Percentiles rank a stretch among this genome's conserved stretches.
phyloP scores from a whole-genome alignment of 2,329 filamentous ascomycete genomes.

The Hypomyces perniciosus region DNA sequence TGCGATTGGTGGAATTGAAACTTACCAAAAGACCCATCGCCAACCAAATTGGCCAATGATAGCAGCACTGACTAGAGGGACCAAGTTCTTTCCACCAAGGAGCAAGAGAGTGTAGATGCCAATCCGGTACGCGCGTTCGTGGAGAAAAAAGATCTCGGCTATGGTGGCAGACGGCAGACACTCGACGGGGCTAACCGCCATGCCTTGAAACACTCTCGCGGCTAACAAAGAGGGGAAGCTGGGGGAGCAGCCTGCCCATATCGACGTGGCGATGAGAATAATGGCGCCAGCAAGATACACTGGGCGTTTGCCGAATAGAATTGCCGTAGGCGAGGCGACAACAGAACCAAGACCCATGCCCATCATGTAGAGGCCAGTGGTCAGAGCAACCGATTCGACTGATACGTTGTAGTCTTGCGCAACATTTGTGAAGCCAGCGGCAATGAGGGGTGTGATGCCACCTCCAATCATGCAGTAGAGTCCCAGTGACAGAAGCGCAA shows the following conservation, averaged over 20 bases:
- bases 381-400: slow-evolving; percentile 71
- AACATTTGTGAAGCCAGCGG: slow-evolving; percentile 82
- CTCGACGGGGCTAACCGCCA: slow-evolving; percentile 85
- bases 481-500: slow-evolving; percentile 73
- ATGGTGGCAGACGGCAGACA: slow-evolving; percentile 90
- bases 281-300: slow-evolving; percentile 76
- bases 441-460: slow-evolving; percentile 84
- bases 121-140: slow-evolving; percentile 86
- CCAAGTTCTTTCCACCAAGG: slow-evolving; percentile 83
- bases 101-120: slow-evolving; percentile 89
- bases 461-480: slow-evolving; percentile 92
- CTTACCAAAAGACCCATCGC: slow-evolving; percentile 86
- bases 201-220: slow-evolving; percentile 79
- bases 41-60: slow-evolving; percentile 74
- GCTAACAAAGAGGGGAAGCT: slow-evolving; percentile 73
- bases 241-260: slow-evolving; percentile 85
- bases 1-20: slow-evolving; percentile 5
- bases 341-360: slow-evolving; percentile 82
- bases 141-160: slow-evolving; percentile 92
- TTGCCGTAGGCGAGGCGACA: slow-evolving; percentile 81
- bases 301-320: slow-evolving; percentile 82
- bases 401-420: slow-evolving; percentile 59
- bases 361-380: slow-evolving; percentile 91
- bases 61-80: slow-evolving; percentile 79
- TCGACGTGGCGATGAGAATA: slow-evolving; percentile 67